These are phyloP conservation scores for Pestalotiopsis fici DNA, from an alignment of 2,329 filamentous ascomycete genomes.

Conservation along the genomic window DNA sequence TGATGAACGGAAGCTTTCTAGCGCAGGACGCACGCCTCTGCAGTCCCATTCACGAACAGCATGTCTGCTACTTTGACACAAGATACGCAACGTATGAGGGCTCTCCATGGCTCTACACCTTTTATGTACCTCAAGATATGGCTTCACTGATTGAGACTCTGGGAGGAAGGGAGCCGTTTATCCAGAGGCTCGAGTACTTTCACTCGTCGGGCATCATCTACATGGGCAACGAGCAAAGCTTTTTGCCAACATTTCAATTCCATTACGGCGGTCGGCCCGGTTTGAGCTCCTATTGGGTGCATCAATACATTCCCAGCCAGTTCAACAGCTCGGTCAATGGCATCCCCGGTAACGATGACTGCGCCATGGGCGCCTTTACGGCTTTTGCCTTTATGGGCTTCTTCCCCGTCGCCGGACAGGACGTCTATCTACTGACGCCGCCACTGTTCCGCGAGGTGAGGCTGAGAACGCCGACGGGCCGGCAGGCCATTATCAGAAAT, in stretches of 20 bases:
- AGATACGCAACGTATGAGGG: conserved; percentile 44
- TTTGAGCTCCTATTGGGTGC: conserved; percentile 53
- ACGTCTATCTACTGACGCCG: conserved; percentile 53
- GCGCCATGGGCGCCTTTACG: conserved; percentile 56
- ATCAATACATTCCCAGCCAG: conserved; percentile 64
- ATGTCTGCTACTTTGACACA: conserved; percentile 47
- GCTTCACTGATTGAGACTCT: conserved; percentile 40
- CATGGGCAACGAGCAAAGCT: conserved; percentile 65
- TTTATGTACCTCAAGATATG: conserved; percentile 57
- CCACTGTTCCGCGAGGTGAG: conserved; percentile 52
- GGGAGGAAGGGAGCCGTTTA: conserved; percentile 60
- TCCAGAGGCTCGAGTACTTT: conserved; percentile 63
- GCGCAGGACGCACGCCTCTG: conserved; percentile 69
- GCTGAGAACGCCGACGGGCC: conserved; percentile 37
- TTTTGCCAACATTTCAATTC: conserved; percentile 55
- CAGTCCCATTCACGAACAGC: conserved; percentile 49
- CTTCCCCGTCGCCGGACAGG: conserved; percentile 56
- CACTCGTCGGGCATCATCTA: conserved; percentile 68
- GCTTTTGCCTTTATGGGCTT: conserved; percentile 54
- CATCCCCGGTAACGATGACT: conserved; percentile 58
- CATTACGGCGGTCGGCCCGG: conserved; percentile 70
- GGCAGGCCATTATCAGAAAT: conserved; percentile 51
- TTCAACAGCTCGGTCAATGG: conserved; percentile 67
- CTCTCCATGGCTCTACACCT: conserved; percentile 69
- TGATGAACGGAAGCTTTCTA: conserved; percentile 65